Base-by-base conservation (phyloP, 202 grass and related monocot genomes). In the Musa balbisiana region DNA sequence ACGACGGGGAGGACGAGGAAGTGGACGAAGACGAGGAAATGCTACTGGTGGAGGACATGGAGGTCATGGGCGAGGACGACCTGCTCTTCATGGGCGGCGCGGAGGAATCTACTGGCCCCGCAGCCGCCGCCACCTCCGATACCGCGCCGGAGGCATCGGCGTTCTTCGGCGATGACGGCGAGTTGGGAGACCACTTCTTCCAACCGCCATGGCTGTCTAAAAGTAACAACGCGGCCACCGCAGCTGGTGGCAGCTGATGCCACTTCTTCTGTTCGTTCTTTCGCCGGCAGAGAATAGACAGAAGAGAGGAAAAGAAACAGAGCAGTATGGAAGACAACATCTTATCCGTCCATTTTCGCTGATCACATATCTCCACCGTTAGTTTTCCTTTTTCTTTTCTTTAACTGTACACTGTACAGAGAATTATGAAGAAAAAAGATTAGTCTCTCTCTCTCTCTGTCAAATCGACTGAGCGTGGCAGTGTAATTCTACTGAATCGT, bases 31-130 rank as follows among this genome's bases (percentile, higher is more conserved):
- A 86, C 54, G 79, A 82, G 16, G 83, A 73, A 14, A 69, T 86
- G 75, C 72, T 86, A 13, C 72, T 78, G 69, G 80, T 86, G 20
- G 84, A 86, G 54, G 84, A 86, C 25, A 82, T 86, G 84, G 84
- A 86, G 70, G 64, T 86, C 51, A 63, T 86, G 72, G 80, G 84
- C 9, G 80, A 82, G 65, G 84, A 86, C 62, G 84, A 82, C 43
- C 54, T 86, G 49, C 75, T 86, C 13, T 75, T 86, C 75, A 79
- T 82, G 69, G 79, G 69, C 33, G 71, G 16, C 22, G 64, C 55
- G 0, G 60, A 72, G 25, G 69, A 62, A 55, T 13, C 54, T 21
- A 74, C 58, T 26, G 62, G 55, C 54, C 20, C 11, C 1, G 59
- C 60, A 12, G 71, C 15, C 58, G 20, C 51, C 58, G 26, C 51